Conservation (phyloP, 495 filamentous ascomycete species). For the Penicillium cataractarum region DNA sequence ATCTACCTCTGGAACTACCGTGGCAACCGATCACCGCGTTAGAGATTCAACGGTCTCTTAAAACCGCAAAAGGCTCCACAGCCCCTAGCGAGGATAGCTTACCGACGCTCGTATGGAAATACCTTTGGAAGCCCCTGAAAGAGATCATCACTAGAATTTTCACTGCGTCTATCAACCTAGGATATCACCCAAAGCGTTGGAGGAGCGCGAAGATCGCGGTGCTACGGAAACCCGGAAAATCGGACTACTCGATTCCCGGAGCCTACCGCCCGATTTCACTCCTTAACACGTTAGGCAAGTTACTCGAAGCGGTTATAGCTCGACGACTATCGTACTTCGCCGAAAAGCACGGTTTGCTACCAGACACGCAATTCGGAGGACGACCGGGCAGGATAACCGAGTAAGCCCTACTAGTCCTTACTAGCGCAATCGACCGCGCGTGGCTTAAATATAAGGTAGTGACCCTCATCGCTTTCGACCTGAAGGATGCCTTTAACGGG, state of each 20-base stretch:
- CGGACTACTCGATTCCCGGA: conserved; percentile 26
- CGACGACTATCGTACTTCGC: conserved; percentile 22
- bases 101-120: conserved; percentile 28
- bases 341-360: conserved; percentile 30
- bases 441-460: conserved; percentile 25
- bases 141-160: conserved; percentile 25
- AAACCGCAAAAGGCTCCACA: conserved; percentile 23
- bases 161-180: conserved; percentile 21
- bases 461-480: conserved; percentile 28
- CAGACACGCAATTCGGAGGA: conserved; percentile 30
- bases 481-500: conserved; percentile 35
- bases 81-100: conserved; percentile 31
- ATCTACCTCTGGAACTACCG: conserved; percentile 12
- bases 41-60: conserved; percentile 28
- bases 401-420: conserved; percentile 27
- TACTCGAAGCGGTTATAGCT: conserved; percentile 31
- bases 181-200: conserved; percentile 25
- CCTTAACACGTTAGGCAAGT: conserved; percentile 33
- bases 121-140: conserved; percentile 22
- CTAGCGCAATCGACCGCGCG: conserved; percentile 31
- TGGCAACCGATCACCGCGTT: conserved; percentile 29
- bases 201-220: conserved; percentile 28
- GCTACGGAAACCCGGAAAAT: conserved; percentile 28
- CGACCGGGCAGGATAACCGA: conserved; percentile 28
- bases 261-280: conserved; percentile 33